Evolutionary conservation across 2,329 filamentous ascomycete genomes (phyloP), one percentile per base, ranked within the genome.

Genomic region (Claviceps sp.): DNA sequence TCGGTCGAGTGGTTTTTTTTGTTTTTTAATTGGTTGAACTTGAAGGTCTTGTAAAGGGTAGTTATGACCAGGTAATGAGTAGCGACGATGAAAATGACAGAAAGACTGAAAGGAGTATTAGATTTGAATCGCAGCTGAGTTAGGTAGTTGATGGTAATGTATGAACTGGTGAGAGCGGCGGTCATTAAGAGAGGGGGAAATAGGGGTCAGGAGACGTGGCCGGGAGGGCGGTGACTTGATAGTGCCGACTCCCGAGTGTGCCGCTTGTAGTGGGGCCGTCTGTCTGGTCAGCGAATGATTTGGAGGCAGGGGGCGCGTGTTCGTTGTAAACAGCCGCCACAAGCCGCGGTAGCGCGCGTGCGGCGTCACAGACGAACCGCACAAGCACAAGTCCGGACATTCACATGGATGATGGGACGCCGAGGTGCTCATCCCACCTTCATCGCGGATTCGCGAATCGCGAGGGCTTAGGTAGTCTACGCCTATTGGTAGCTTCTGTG

Each of bases 1-100:
- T 78, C 76, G 55, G 58, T 47, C 50, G 56, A 56, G 50, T 54
- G 54, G 51, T 53, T 53, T 55, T 47, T 43, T 43, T 48, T 37
- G 22, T 16, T 24, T 8, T n/a, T 43, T 22, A 53, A 55, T 30
- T 30, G 26, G 10, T 30, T 30, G 52, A 51, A 54, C 54, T 54
- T 52, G 46, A 30, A 45, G 44, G 22, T 8, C 34, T 52, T 30
- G 46, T 10, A 4, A 22, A 37, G 30, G 37, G n/a, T 43, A 19
- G 14, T 7, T 24, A 4, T 47, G n/a, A 34, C 46, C 38, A 39
- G 40, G n/a, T 5, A 2, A 26, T 34, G 30, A 34, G 30, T 11
- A 34, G 10, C 30, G 16, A 19, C 3, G 34, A 45, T 8, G 16
- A 17, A 17, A 40, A 11, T 11, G 13, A 30, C 17, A 11, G 30